phyloP scores from a whole-genome alignment of 1,284 basidiomycete species.

The Mycosarcoma maydis region DNA sequence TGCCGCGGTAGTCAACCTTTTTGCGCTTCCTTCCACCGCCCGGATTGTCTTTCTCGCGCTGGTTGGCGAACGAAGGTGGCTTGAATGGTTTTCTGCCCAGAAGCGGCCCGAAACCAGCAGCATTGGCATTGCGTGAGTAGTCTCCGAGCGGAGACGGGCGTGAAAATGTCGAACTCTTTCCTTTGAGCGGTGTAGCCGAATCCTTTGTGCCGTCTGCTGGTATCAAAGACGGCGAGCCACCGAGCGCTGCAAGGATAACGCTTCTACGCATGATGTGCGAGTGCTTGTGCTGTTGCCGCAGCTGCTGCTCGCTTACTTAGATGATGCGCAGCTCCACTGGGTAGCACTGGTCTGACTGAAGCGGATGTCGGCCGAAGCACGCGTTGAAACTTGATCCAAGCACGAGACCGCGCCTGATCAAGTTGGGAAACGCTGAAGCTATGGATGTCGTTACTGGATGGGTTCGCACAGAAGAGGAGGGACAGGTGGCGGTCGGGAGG shows the following conservation, averaged over 20 bases:
- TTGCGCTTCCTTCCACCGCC: conserved; percentile 54
- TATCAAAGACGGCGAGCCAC: conserved; percentile 22
- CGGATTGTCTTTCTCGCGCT: conserved; percentile 28
- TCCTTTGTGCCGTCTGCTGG: conserved; percentile 16
- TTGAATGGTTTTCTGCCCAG: conserved; percentile 64
- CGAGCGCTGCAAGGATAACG: conserved; percentile 40
- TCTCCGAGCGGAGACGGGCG: conserved; percentile 30
- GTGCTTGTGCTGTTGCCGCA: neutral
- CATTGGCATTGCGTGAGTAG: conserved; percentile 47
- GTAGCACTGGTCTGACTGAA: no score
- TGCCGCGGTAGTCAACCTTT: conserved; percentile 61
- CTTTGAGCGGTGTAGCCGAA: conserved; percentile 10
- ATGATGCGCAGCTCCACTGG: no score
- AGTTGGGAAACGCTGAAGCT: neutral
- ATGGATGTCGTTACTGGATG: no score
- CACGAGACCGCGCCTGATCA: neutral
- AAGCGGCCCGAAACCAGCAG: conserved; percentile 56
- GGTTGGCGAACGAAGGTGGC: conserved; percentile 51
- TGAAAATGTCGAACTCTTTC: conserved; percentile 17
- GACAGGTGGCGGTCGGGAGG: neutral
- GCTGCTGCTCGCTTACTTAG: no score
- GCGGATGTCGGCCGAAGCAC: neutral
- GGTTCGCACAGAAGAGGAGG: no score
- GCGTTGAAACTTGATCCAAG: neutral
- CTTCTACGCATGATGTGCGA: conserved; percentile 29